Percentiles rank a stretch among this genome's conserved stretches.
Conservation (phyloP, 2,329 filamentous ascomycete species). For the Thermoascus crustaceus region DNA sequence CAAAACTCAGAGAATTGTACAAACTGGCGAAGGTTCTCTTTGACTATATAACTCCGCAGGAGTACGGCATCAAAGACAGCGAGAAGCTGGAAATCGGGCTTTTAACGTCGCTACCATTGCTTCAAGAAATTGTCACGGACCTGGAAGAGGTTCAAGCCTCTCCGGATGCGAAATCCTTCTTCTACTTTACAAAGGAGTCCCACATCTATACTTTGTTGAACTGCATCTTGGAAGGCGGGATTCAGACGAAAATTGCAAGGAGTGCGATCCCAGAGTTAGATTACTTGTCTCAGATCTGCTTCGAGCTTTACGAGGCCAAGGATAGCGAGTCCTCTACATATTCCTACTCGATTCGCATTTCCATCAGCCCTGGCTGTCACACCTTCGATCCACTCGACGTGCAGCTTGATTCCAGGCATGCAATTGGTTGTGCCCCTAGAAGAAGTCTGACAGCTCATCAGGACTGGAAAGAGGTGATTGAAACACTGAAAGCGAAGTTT, state of each 20-base stretch:
- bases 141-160: constrained; percentile 95
- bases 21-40: constrained; percentile 90
- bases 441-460: constrained; percentile 82
- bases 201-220: constrained; percentile 98
- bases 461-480: constrained; percentile 96
- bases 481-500: constrained; percentile 89
- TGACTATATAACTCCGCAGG: constrained; percentile 96
- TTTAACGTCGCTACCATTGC: constrained; percentile 80
- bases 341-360: constrained; percentile 93
- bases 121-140: constrained; percentile 95
- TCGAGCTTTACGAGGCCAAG: constrained; percentile 94
- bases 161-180: constrained; percentile 87
- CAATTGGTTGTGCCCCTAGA: constrained; percentile 87
- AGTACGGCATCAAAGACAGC: constrained; percentile 90
- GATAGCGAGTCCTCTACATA: constrained; percentile 70
- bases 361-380: constrained; percentile 90
- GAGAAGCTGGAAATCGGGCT: constrained; percentile 99
- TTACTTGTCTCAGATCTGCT: constrained; percentile 95
- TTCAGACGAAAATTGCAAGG: constrained; percentile 92
- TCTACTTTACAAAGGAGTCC: constrained; percentile 98
- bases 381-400: constrained; percentile 95
- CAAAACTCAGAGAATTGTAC: constrained; percentile 87
- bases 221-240: constrained; percentile 92
- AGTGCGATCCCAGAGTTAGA: constrained; percentile 95
- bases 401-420: constrained; percentile 90